A percentile compares a stretch with the other conserved stretches of the same genome.
Evolutionary conservation across 768 basidiomycete species (phyloP).

Genomic region (Glaciozyma antarctica): DNA sequence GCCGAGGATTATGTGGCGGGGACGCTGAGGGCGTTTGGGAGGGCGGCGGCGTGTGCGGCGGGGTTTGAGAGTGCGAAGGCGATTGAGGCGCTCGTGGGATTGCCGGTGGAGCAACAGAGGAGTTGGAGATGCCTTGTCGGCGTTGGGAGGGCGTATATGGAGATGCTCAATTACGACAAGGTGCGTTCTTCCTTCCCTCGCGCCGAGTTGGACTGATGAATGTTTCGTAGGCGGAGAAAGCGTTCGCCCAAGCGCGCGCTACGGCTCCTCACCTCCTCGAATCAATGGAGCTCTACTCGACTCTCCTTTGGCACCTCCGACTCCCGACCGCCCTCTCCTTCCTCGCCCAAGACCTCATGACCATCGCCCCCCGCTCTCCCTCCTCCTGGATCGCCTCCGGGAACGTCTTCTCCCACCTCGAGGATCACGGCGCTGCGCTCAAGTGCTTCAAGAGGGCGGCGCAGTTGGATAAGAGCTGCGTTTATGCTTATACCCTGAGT

Average conservation of each 20-base stretch:
- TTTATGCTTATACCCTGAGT: conserved; percentile 91
- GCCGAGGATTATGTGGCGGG: conserved; percentile 78
- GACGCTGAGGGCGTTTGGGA: conserved; percentile 69
- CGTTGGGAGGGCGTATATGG: conserved; percentile 80
- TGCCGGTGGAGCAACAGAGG: conserved; percentile 64
- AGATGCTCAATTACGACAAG: conserved; percentile 74
- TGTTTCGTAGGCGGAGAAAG: conserved; percentile 64
- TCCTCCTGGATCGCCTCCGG: conserved; percentile 95
- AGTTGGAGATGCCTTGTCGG: conserved; percentile 70
- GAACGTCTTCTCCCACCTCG: conserved; percentile 88
- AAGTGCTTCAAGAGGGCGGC: conserved; percentile 87
- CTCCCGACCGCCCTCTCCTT: conserved; percentile 74
- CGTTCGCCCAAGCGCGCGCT: conserved; percentile 69
- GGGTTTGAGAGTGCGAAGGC: conserved; percentile 67
- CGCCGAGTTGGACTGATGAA: not conserved
- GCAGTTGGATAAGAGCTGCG: conserved; percentile 49
- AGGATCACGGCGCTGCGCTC: conserved; percentile 84
- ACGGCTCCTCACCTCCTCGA: conserved; percentile 79
- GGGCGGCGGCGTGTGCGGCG: conserved; percentile 63
- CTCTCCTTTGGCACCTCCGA: conserved; percentile 88
- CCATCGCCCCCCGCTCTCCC: conserved; percentile 68
- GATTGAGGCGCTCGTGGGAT: conserved; percentile 61
- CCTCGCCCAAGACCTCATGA: conserved; percentile 83
- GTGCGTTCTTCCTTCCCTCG: conserved; percentile 45
- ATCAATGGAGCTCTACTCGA: conserved; percentile 95